Percentiles rank a stretch among this genome's conserved stretches.
Evolutionary conservation across 345 rosid species (phyloP).

Genomic region (Linum lewisii): DNA sequence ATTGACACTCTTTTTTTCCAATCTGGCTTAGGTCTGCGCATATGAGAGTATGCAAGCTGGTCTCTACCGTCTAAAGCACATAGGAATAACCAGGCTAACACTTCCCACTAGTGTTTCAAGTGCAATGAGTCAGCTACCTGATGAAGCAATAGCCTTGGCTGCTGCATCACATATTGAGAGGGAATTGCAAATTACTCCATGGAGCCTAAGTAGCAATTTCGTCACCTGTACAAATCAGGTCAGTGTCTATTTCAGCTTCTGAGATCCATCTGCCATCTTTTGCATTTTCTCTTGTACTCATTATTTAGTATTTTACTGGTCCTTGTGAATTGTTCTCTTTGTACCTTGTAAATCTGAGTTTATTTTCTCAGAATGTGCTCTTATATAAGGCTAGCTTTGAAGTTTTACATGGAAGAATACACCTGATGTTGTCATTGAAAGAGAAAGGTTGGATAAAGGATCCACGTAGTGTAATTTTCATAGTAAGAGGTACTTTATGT

Average conservation of each 20-base stretch:
- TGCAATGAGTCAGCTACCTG: constrained; percentile 92
- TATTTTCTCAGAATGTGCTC: too few relatives aligned
- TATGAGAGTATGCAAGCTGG: constrained; percentile 99
- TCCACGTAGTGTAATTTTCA: too few relatives aligned
- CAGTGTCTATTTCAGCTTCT: not conserved
- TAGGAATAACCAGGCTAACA: constrained; percentile 74
- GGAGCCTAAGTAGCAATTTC: constrained; percentile 93
- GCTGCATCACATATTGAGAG: constrained; percentile 96
- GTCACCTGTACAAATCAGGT: constrained; percentile 95
- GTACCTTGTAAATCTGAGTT: not conserved
- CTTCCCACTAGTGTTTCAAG: constrained; percentile 64
- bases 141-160: constrained; percentile 90
- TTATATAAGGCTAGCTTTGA: too few relatives aligned
- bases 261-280: not conserved
- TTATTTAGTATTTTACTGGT: not conserved
- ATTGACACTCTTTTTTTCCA: not conserved
- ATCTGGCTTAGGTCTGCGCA: constrained; percentile 58
- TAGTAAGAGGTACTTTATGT: too few relatives aligned
- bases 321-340: constrained; percentile 6
- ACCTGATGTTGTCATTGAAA: too few relatives aligned
- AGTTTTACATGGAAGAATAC: too few relatives aligned
- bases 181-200: constrained; percentile 90
- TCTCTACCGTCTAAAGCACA: constrained; percentile 76
- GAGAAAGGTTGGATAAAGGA: too few relatives aligned
- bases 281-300: too few relatives aligned